Conservation (phyloP, 2,329 filamentous ascomycete species). For the Pseudonectria buxi region DNA sequence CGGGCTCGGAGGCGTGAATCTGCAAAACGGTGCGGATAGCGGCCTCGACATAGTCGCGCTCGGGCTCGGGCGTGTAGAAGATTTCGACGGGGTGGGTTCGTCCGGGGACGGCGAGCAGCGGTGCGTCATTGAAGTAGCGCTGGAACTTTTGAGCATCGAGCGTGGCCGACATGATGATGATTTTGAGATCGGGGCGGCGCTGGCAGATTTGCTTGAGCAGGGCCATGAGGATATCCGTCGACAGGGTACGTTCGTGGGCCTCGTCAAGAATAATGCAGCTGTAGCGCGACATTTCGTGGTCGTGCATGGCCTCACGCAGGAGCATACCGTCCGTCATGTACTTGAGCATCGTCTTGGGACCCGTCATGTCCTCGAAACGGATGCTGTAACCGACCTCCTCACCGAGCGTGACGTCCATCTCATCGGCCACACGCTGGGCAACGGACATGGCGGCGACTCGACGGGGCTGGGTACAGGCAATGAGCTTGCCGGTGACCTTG, state of each 20-base stretch:
- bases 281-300: slow-evolving; percentile 85
- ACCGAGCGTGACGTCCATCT: slow-evolving; percentile 88
- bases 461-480: slow-evolving; percentile 95
- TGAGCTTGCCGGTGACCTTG: slow-evolving; percentile 76
- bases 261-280: slow-evolving; percentile 98
- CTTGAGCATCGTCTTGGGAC: slow-evolving; percentile 84
- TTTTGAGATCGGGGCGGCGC: slow-evolving; percentile 83
- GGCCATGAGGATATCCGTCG: slow-evolving; percentile 96
- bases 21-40: slow-evolving; percentile 91
- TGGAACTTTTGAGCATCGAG: slow-evolving; percentile 98
- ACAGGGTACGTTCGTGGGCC: slow-evolving; percentile 93
- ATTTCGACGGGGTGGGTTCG: slow-evolving; percentile 96
- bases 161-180: slow-evolving; percentile 98
- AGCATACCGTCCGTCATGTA: slow-evolving; percentile 99
- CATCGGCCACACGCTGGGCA: slow-evolving; percentile 92
- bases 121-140: slow-evolving; percentile 91
- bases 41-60: slow-evolving; percentile 94
- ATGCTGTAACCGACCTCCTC: slow-evolving; percentile 98
- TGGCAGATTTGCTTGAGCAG: slow-evolving; percentile 83
- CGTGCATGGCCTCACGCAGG: slow-evolving; percentile 91
- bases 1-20: slow-evolving; percentile 86
- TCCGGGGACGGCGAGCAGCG: slow-evolving; percentile 86
- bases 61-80: slow-evolving; percentile 94
- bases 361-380: slow-evolving; percentile 93
- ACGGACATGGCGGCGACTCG: slow-evolving; percentile 99